Conservation (phyloP, 2,329 filamentous ascomycete genomes). For the Stagonosporopsis tanaceti region DNA sequence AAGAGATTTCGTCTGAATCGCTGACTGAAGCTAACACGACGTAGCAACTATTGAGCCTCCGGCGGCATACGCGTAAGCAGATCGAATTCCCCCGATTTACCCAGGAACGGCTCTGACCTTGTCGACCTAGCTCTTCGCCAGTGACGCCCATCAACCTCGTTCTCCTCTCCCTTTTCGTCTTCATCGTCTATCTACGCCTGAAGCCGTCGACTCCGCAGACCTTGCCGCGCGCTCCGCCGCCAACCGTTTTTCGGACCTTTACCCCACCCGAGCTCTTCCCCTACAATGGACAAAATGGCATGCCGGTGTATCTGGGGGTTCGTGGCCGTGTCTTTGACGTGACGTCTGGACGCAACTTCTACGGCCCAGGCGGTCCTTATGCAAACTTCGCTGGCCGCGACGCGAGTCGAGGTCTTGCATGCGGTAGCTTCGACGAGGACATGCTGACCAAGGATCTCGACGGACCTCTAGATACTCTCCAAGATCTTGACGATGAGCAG, state of each 20-base stretch:
- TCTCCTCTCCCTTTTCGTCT: conserved; percentile 64
- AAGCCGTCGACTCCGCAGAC: conserved; percentile 60
- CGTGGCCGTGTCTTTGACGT: conserved; percentile 93
- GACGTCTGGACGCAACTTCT: conserved; percentile 85
- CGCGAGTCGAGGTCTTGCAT: conserved; percentile 77
- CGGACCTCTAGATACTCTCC: conserved; percentile 79
- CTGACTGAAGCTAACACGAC: conserved; percentile 1
- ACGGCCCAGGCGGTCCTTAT: conserved; percentile 94
- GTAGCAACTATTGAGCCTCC: conserved; percentile 41
- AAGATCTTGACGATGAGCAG: conserved; percentile 76
- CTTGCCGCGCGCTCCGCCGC: conserved; percentile 66
- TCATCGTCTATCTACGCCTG: conserved; percentile 67
- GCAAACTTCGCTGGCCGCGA: conserved; percentile 95
- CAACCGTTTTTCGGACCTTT: conserved; percentile 87
- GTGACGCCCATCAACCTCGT: conserved; percentile 69
- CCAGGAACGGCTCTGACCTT: conserved; percentile 24
- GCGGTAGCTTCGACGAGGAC: conserved; percentile 24
- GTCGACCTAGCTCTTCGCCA: conserved; percentile 58
- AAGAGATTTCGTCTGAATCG: neutral
- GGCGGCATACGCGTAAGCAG: conserved; percentile 54
- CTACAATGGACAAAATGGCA: conserved; percentile 77
- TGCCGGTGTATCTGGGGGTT: conserved; percentile 88
- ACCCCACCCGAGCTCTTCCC: conserved; percentile 83
- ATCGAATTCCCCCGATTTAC: neutral
- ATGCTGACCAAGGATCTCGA: conserved; percentile 78